Conservation (phyloP, 805 yeast species). For the Brettanomyces nanus region DNA sequence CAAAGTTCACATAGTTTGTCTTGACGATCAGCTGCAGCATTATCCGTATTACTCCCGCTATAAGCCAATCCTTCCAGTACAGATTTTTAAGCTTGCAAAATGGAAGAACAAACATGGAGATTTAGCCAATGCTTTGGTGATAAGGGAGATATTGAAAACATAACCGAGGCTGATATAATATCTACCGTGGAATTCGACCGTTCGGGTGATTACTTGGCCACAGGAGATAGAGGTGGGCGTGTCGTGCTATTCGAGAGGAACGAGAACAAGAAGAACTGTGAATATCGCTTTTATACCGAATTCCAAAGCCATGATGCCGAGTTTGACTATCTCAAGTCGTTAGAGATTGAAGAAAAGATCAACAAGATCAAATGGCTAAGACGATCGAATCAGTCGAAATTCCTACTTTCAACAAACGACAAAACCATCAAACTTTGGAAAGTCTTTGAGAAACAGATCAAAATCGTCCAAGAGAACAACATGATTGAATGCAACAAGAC, state of each 20-base stretch:
- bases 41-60: too few species aligned
- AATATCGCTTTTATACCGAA: constrained; percentile 92
- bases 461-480: constrained; percentile 88
- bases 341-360: constrained; percentile 97
- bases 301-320: constrained; percentile 98
- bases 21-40: too few species aligned
- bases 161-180: constrained; percentile 95
- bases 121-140: constrained; percentile 98
- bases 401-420: constrained; percentile 86
- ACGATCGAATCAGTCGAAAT: constrained; percentile 83
- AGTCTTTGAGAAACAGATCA: constrained; percentile 82
- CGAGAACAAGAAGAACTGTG: constrained; percentile 69
- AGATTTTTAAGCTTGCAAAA: too few species aligned
- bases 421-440: constrained; percentile 99
- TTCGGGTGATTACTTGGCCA: constrained; percentile 90
- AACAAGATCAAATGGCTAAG: constrained; percentile 96
- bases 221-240: constrained; percentile 98
- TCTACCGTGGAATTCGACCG: constrained; percentile 95
- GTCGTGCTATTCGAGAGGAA: constrained; percentile 93
- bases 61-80: too few species aligned
- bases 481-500: constrained; percentile 36
- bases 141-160: constrained; percentile 91
- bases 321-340: constrained; percentile 89
- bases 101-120: constrained; percentile 49
- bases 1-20: too few species aligned